Percentiles rank a stretch among this genome's conserved stretches.
Evolutionary conservation across 345 rosid genomes (phyloP).

Genomic region (Moringa oleifera): DNA sequence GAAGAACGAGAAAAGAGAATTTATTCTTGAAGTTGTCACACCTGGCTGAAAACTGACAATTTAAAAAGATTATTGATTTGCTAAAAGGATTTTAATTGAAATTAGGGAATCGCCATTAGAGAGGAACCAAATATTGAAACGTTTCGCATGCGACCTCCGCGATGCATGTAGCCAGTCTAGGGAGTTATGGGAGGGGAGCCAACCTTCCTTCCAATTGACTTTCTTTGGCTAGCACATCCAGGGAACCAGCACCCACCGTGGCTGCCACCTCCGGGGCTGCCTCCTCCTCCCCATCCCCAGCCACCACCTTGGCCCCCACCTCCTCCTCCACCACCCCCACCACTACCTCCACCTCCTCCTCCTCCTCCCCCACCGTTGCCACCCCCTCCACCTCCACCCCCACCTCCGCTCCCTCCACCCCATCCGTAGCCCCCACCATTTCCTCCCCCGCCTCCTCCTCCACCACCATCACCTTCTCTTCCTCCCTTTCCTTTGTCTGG

Average conservation of each 20-base stretch:
- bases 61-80: no score
- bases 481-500: conserved; percentile 1
- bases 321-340: conserved; percentile 2
- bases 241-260: conserved; percentile 44
- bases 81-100: no score
- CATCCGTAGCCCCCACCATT: conserved; percentile 15
- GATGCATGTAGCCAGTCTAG: background rate
- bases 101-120: no score
- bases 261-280: conserved; percentile 31
- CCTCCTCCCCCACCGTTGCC: background rate
- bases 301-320: conserved; percentile 34
- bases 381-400: background rate
- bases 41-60: no score
- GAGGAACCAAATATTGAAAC: no score
- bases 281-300: conserved; percentile 31
- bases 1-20: no score
- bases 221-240: conserved; percentile 39
- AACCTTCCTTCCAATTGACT: conserved; percentile 2
- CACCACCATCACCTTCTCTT: conserved; percentile 17
- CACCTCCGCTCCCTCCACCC: conserved; percentile 8
- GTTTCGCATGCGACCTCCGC: no score
- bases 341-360: background rate
- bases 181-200: background rate
- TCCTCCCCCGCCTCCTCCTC: conserved; percentile 21
- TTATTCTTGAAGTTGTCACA: no score